phyloP scores from a whole-genome alignment of 2,329 filamentous ascomycete genomes.

The Phoma herbarum region DNA sequence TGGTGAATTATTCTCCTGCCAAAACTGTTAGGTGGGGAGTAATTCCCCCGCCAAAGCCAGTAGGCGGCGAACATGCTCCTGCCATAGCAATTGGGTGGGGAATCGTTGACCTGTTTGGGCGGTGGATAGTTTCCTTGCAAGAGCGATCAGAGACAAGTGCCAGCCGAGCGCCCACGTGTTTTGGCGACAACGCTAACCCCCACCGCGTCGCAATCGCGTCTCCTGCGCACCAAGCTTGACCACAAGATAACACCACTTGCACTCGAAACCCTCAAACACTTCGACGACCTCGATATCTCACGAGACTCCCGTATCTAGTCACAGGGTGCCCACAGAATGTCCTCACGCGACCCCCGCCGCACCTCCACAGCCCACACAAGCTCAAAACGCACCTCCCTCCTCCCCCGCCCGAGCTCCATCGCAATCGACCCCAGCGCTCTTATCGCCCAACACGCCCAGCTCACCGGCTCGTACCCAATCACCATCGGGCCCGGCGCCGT shows the following conservation, averaged over 20 bases:
- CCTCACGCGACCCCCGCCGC: conserved; percentile 36
- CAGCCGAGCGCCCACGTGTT: conserved; percentile 5
- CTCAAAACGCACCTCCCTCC: conserved; percentile 47
- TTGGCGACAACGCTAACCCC: conserved; percentile 7
- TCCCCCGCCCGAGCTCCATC: conserved; percentile 50
- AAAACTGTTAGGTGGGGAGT: too few relatives aligned
- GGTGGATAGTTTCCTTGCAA: too few relatives aligned
- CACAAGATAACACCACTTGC: too few relatives aligned
- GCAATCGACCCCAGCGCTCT: conserved; percentile 58
- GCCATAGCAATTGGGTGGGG: too few relatives aligned
- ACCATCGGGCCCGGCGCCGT: conserved; percentile 79
- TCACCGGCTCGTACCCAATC: conserved; percentile 78
- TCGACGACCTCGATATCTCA: too few relatives aligned
- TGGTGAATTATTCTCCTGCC: too few relatives aligned
- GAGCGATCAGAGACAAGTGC: too few relatives aligned
- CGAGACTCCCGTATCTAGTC: too few relatives aligned
- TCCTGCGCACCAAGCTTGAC: too few relatives aligned
- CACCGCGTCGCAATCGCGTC: conserved; percentile 8
- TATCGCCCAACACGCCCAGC: conserved; percentile 58
- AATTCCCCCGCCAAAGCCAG: too few relatives aligned
- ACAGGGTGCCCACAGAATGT: conserved; percentile 27
- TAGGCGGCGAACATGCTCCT: too few relatives aligned
- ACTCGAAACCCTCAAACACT: too few relatives aligned
- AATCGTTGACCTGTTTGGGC: neutral
- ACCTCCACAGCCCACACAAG: conserved; percentile 34